These are phyloP conservation scores for Melaleuca quinquenervia DNA, from an alignment of 345 rosid species.

Conservation along the genomic window DNA sequence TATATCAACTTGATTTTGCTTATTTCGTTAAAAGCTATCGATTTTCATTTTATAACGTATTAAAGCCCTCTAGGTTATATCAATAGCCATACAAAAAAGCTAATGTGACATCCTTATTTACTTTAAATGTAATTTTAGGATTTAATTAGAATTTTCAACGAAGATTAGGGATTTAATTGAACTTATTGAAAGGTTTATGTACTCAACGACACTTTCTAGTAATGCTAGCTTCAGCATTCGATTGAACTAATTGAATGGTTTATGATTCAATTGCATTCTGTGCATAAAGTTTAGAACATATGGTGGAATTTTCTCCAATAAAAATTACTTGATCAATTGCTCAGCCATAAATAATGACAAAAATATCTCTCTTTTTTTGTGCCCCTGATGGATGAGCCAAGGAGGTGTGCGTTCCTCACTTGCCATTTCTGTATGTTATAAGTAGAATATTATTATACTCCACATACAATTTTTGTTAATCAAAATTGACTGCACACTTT, in stretches of 20 bases:
- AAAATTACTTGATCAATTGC: not conserved
- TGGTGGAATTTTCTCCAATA: not conserved
- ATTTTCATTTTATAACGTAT: not conserved
- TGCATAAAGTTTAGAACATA: not conserved
- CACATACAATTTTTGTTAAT: not conserved
- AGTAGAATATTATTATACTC: not conserved
- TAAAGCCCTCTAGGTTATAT: not conserved
- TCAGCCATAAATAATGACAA: not conserved
- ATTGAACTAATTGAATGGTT: not conserved
- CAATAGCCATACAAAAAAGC: not conserved
- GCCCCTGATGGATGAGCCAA: not conserved
- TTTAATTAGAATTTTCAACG: not conserved
- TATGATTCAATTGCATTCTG: not conserved
- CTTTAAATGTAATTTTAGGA: not conserved
- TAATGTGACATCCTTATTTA: not conserved
- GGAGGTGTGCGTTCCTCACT: not conserved
- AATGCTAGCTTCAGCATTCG: not conserved
- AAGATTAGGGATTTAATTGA: not conserved
- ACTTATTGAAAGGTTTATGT: not conserved
- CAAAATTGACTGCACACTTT: not conserved
- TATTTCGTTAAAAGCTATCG: not conserved
- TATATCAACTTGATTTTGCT: not conserved
- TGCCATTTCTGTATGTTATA: not conserved
- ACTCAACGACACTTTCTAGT: not conserved
- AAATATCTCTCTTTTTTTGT: not conserved